Evolutionary conservation across 805 yeast genomes (phyloP), one percentile per base, ranked within the genome.

Genomic region (Starmerella floris): DNA sequence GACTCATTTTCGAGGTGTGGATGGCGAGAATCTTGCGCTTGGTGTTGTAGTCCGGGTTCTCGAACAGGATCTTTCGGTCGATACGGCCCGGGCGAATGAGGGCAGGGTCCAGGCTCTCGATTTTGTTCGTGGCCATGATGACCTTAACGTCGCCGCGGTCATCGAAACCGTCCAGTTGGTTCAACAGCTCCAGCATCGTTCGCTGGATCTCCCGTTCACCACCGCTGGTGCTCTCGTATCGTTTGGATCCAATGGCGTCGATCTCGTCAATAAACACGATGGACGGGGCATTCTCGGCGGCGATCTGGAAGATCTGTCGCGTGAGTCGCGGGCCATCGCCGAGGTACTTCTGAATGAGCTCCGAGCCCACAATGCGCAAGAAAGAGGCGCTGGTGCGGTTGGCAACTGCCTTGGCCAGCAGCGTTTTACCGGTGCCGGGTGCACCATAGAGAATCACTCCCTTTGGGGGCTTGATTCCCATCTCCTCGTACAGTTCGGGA

Each of bases 401-500:
- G 3, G 98, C 98, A 37, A 91, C 98, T 0, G 98, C 98, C 62
- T 87, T 88, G 13, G 97, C 97, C 53, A 88, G 70, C 45, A 88
- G 67, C 1, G 97, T 88, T 62, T 88, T 88, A 55, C 97, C 97
- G 3, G 97, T 88, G 63, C 97, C 97, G 28, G 97, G 97, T 0
- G 96, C 93, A 57, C 97, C 97, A 60, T 88, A 88, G 45, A 88
- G 69, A 54, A 88, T 87, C 40, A 88, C 97, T 66, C 97, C 97
- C 66, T 88, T 88, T 41, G 97, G 97, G 11, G 96, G 97, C 58
- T 87, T 85, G 57, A 88, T 88, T 56, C 97, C 97, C 96, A 88
- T 87, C 63, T 87, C 96, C 66, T 91, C 95, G 63, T 87, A 88
- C 55, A 88, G 68, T 62, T 88, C 97, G 0, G 97, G 97, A 63